These are phyloP conservation scores for Telopea speciosissima DNA, from an alignment of 177 flowering plant species.

Conservation along the genomic window DNA sequence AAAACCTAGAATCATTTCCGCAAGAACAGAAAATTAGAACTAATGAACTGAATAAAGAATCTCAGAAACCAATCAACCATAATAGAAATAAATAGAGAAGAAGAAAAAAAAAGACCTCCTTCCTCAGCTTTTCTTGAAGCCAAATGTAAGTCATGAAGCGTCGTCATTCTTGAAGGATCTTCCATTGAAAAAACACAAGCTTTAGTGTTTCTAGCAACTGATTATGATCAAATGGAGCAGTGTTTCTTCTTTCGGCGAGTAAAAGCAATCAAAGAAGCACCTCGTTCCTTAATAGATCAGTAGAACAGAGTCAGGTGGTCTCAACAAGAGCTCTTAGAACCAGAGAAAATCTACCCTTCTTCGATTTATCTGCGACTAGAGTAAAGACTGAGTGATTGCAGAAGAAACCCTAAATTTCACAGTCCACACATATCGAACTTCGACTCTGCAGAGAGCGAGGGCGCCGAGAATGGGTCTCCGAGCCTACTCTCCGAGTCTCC, in stretches of 20 bases:
- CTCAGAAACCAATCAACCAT: background rate
- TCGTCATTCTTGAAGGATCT: conserved; percentile 26
- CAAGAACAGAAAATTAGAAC: background rate
- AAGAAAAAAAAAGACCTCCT: conserved; percentile 39
- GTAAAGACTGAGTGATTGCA: no score
- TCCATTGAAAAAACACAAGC: conserved; percentile 30
- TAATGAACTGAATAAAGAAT: conserved; percentile 6
- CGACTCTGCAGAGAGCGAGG: background rate
- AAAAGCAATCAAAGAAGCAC: background rate
- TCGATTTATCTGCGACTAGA: no score
- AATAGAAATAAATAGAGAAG: background rate
- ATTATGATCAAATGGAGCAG: no score
- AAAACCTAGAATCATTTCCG: background rate
- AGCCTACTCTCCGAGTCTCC: no score
- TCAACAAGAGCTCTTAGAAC: no score
- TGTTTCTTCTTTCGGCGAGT: background rate
- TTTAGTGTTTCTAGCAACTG: background rate
- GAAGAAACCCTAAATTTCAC: background rate
- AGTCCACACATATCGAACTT: no score
- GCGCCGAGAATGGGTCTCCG: no score
- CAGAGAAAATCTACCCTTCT: background rate
- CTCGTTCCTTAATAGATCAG: background rate
- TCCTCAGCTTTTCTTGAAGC: conserved; percentile 94
- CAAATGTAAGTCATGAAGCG: conserved; percentile 43
- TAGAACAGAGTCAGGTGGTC: background rate